Percentiles rank a stretch among this genome's conserved stretches.
phyloP scores from a whole-genome alignment of 1,139 yeast species.

The Nakaseomyces kungkrabaensis region DNA sequence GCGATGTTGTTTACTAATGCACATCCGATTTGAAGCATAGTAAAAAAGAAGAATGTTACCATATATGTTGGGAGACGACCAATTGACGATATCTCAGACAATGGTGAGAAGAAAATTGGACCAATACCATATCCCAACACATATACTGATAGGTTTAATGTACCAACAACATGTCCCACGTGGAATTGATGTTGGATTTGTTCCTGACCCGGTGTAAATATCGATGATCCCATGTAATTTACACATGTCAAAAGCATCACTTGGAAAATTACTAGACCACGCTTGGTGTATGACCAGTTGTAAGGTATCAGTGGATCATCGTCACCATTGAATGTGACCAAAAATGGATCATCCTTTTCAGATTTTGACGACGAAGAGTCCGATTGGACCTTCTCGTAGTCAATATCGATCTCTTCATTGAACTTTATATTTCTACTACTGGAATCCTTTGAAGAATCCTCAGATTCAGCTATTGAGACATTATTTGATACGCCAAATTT shows the following conservation, averaged over 20 bases:
- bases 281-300: constrained; percentile 42
- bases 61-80: constrained; percentile 50
- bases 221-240: constrained; percentile 54
- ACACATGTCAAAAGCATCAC: constrained; percentile 40
- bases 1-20: constrained; percentile 47
- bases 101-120: constrained; percentile 45
- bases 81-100: constrained; percentile 40
- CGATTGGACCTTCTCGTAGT: not conserved
- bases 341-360: constrained; percentile 8
- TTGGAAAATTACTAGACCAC: constrained; percentile 33
- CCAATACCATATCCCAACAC: constrained; percentile 51
- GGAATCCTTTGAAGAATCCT: not conserved
- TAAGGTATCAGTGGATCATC: constrained; percentile 50
- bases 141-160: constrained; percentile 14
- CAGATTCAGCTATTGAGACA: not conserved
- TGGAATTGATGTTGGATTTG: constrained; percentile 12
- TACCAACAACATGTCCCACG: constrained; percentile 17
- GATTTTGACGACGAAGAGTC: not conserved
- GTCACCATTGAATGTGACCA: constrained; percentile 16
- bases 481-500: not conserved
- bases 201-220: constrained; percentile 45
- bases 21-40: constrained; percentile 50
- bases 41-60: constrained; percentile 44
- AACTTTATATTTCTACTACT: not conserved
- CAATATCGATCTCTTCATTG: not conserved